Evolutionary conservation across 163 green algal genomes (phyloP), one percentile per base, ranked within the genome.

Genomic region (Volvox carteri): DNA sequence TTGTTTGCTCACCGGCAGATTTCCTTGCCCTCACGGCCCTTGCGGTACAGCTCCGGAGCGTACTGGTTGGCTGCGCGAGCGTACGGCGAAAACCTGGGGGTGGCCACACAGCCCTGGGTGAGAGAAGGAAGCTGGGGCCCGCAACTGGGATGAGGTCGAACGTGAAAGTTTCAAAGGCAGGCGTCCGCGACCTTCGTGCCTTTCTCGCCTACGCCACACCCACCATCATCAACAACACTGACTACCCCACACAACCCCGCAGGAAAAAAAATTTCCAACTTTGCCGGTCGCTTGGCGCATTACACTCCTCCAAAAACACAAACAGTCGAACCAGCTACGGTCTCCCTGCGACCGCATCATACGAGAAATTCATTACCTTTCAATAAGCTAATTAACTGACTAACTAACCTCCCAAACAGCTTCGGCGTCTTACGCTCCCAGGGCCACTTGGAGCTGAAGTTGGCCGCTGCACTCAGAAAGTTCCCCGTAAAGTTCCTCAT

Each of bases 1-100:
- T n/a, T n/a, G n/a, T n/a, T n/a, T n/a, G n/a, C 73, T 80, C 46
- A 91, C 86, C 39, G 52, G 86, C 81, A 87, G 28, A 89, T 89
- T 50, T 76, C 44, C 42, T 62, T 60, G 50, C 84, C 84, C 0
- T 11, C 72, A 14, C 42, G 42, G 30, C 86, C 86, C 23, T n/a
- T 21, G 5, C 78, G 56, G 78, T 72, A 87, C 30, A 85, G 76
- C 60, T 87, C 78, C 3, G 72, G 81, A n/a, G 72, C 78, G 2
- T 62, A 33, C 78, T 62, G 81, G 78, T 79, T 72, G 68, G 58
- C 78, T 0, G 52, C 46, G 9, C 86, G 78, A 9, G 37, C 23
- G 52, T 91, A 91, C 28, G 86, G 86, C 23, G 86, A 87, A 68
- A 91, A 91, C 37, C 86, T 87, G 81, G 1, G 16, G 65, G 30